These are phyloP conservation scores for Malassezia sympodialis DNA, from an alignment of 1,284 basidiomycete species.

Conservation along the genomic window DNA sequence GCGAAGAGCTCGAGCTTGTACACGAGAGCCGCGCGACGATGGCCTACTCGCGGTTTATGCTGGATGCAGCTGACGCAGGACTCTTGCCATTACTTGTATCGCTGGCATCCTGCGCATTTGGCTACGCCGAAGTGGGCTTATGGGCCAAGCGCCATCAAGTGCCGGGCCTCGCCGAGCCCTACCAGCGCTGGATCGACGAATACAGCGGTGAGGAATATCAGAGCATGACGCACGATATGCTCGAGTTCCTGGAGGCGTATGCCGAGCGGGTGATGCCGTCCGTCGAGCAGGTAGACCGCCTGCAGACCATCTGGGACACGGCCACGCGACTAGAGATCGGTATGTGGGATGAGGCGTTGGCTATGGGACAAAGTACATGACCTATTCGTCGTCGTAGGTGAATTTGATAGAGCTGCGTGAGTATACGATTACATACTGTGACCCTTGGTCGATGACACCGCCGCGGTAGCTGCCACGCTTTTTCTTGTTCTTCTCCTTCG, in stretches of 20 bases:
- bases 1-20: constrained; percentile 22
- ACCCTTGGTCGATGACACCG: constrained; percentile 41
- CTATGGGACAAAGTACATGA: constrained; percentile 7
- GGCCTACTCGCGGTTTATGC: constrained; percentile 40
- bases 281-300: constrained; percentile 56
- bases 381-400: constrained; percentile 39
- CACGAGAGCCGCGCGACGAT: constrained; percentile 35
- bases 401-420: constrained; percentile 42
- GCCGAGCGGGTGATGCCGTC: constrained; percentile 59
- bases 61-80: constrained; percentile 27
- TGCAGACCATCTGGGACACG: constrained; percentile 65
- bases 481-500: constrained; percentile 99
- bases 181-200: constrained; percentile 64
- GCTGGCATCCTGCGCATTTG: constrained; percentile 73
- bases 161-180: not conserved
- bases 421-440: constrained; percentile 22
- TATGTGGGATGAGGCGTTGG: constrained; percentile 73
- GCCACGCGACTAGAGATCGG: constrained; percentile 64
- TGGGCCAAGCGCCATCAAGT: constrained; percentile 48
- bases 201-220: constrained; percentile 67
- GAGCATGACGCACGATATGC: constrained; percentile 59
- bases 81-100: constrained; percentile 66
- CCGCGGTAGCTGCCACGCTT: constrained; percentile 61
- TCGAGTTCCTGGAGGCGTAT: constrained; percentile 50
- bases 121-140: constrained; percentile 86